Conservation (phyloP, 768 basidiomycete species). For the Phylloporus sp. region DNA sequence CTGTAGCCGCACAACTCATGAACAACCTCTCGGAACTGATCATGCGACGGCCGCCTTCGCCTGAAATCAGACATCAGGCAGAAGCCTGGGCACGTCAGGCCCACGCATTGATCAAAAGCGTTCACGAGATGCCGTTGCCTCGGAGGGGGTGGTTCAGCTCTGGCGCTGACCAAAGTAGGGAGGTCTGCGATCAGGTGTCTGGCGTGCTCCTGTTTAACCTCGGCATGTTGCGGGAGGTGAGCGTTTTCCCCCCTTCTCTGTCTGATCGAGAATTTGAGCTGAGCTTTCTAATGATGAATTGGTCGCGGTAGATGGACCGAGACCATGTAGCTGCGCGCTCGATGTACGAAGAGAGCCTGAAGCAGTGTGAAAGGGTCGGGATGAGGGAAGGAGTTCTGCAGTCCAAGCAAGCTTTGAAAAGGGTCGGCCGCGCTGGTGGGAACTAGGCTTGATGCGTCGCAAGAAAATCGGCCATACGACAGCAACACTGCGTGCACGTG, state of each 20-base stretch:
- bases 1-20: conserved; percentile 43
- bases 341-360: conserved; percentile 30
- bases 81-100: conserved; percentile 61
- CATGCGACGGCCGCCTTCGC: conserved; percentile 34
- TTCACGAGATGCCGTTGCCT: conserved; percentile 15
- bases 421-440: conserved; percentile 14
- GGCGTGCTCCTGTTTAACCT: conserved; percentile 59
- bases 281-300: no score
- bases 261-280: background rate
- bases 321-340: conserved; percentile 26
- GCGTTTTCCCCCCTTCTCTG: background rate
- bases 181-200: conserved; percentile 50
- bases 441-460: background rate
- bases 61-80: conserved; percentile 39
- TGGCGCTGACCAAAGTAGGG: conserved; percentile 23
- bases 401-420: conserved; percentile 31
- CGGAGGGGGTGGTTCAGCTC: conserved; percentile 18
- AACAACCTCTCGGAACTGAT: conserved; percentile 43
- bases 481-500: no score
- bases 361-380: conserved; percentile 28
- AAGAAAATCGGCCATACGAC: no score
- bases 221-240: conserved; percentile 47
- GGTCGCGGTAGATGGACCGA: conserved; percentile 28
- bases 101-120: conserved; percentile 30
- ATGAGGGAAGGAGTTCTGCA: conserved; percentile 34